A percentile compares a stretch with the other conserved stretches of the same genome.
Conservation (phyloP, 768 basidiomycete genomes). For the Mycena kentingensis region DNA sequence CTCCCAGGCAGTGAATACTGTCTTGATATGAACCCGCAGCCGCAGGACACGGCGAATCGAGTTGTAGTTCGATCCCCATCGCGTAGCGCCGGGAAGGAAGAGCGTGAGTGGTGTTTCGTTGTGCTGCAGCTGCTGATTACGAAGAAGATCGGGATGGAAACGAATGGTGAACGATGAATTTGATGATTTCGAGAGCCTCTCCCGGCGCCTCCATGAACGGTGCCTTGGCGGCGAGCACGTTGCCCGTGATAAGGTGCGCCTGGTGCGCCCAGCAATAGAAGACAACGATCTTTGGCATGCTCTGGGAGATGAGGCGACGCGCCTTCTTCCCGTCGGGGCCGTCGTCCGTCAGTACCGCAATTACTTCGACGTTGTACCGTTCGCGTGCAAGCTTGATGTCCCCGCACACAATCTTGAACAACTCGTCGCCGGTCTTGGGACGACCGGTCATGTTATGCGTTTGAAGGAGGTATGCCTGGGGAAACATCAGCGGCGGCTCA, state of each 20-base stretch:
- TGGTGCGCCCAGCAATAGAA: conserved; percentile 32
- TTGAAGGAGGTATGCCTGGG: too few species aligned
- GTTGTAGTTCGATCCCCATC: conserved; percentile 26
- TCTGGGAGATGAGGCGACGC: conserved; percentile 13
- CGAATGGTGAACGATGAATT: conserved; percentile 33
- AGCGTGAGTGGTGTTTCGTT: neutral
- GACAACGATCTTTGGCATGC: conserved; percentile 17
- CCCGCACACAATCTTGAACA: neutral
- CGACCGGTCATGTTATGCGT: too few species aligned
- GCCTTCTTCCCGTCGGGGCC: conserved; percentile 29
- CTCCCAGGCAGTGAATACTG: neutral
- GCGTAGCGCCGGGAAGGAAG: conserved; percentile 24
- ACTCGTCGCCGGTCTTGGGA: too few species aligned
- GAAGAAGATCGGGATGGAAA: conserved; percentile 23
- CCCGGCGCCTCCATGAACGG: conserved; percentile 14
- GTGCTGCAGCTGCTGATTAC: conserved; percentile 2
- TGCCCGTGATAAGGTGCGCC: conserved; percentile 32
- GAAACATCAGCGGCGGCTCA: too few species aligned
- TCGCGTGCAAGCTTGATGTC: neutral
- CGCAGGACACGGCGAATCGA: conserved; percentile 18
- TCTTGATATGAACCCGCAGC: conserved; percentile 8
- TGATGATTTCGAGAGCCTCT: conserved; percentile 27
- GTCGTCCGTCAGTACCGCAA: conserved; percentile 29
- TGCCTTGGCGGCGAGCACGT: conserved; percentile 27
- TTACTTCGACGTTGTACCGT: conserved; percentile 2